Conservation (phyloP, 305 asterid species). For the Fraxinus sp. region DNA sequence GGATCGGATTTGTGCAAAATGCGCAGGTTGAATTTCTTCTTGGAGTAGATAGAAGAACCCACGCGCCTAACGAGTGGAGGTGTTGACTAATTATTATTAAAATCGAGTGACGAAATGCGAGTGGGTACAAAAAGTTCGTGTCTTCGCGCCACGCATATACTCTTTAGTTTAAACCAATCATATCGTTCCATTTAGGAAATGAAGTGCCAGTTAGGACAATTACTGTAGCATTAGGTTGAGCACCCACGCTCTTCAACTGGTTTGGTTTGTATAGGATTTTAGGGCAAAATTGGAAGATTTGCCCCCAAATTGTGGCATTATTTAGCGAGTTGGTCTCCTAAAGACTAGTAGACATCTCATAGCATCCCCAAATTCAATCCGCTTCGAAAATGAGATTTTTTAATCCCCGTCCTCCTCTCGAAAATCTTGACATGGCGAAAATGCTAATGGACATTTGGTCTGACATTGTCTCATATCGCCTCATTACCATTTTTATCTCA, state of each 20-base stretch:
- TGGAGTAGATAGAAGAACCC: not conserved
- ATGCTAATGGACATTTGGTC: not conserved
- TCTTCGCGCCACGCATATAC: slow-evolving; percentile 47
- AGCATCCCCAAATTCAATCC: not conserved
- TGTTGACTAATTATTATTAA: not conserved
- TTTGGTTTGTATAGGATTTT: not conserved
- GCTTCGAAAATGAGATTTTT: not conserved
- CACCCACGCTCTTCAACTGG: slow-evolving; percentile 20
- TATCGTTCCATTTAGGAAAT: not conserved
- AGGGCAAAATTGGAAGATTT: not conserved
- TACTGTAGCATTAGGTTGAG: not conserved
- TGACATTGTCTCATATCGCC: not conserved
- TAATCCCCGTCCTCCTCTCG: not conserved
- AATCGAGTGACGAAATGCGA: slow-evolving; percentile 28
- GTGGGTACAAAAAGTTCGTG: slow-evolving; percentile 13
- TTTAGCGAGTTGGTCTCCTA: not conserved
- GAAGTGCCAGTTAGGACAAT: slow-evolving; percentile 10
- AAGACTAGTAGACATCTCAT: not conserved
- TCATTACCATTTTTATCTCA: not conserved
- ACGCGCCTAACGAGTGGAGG: slow-evolving; percentile 25
- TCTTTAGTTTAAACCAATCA: slow-evolving; percentile 27
- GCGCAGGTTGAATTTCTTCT: slow-evolving; percentile 8
- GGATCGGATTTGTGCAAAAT: not conserved
- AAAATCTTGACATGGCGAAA: not conserved
- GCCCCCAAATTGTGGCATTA: not conserved